phyloP scores from a whole-genome alignment of 2,329 filamentous ascomycete species.

The Aspergillus niger region DNA sequence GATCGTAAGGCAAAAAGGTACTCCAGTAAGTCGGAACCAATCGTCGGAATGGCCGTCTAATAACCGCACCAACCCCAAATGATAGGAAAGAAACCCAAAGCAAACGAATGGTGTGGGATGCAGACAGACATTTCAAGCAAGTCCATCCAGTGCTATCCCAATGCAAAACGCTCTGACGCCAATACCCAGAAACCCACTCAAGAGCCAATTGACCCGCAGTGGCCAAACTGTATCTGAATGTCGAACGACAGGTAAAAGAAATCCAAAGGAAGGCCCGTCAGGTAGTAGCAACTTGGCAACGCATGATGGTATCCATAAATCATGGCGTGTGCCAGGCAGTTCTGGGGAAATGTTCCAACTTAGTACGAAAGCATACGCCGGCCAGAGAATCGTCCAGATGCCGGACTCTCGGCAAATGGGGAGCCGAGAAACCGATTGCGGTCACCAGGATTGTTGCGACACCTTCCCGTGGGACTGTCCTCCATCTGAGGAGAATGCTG shows the following conservation, averaged over 20 bases:
- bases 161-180: slow-evolving; percentile 10
- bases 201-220: slow-evolving; percentile 6
- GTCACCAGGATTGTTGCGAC: slow-evolving; percentile 37
- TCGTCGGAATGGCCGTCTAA: slow-evolving; percentile 12
- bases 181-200: background rate
- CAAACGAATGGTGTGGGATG: slow-evolving; percentile 22
- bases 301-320: slow-evolving; percentile 21
- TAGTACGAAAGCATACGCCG: slow-evolving; percentile 49
- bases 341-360: slow-evolving; percentile 4
- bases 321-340: slow-evolving; percentile 1
- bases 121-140: slow-evolving; percentile 3
- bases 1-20: background rate
- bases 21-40: background rate
- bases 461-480: slow-evolving; percentile 61
- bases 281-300: background rate
- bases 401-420: slow-evolving; percentile 39
- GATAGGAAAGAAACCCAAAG: slow-evolving; percentile 3
- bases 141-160: background rate
- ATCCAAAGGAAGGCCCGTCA: background rate
- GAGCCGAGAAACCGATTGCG: slow-evolving; percentile 36
- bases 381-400: slow-evolving; percentile 40
- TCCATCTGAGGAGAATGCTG: slow-evolving; percentile 64
- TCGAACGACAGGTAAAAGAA: background rate
- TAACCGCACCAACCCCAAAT: slow-evolving; percentile 5
- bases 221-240: background rate